Evolutionary conservation across 2,329 filamentous ascomycete genomes (phyloP).

Genomic region (Bipolaris bicolor): DNA sequence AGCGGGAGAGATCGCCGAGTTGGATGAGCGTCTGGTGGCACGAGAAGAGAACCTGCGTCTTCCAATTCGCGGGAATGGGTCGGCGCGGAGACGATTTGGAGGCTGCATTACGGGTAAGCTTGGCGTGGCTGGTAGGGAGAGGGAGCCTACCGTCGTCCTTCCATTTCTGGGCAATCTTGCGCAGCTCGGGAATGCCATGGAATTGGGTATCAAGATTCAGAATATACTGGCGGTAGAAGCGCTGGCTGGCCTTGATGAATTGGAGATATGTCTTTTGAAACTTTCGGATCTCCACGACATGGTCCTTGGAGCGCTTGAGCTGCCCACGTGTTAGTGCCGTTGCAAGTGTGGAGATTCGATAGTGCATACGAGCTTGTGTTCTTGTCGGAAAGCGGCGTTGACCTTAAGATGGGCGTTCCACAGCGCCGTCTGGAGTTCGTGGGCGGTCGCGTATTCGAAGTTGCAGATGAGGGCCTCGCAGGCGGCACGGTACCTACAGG

Average conservation of each 20-base stretch:
- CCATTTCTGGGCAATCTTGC: slow-evolving; percentile 59
- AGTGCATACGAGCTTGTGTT: slow-evolving; percentile 42
- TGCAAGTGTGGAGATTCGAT: neutral
- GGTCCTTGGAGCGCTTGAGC: slow-evolving; percentile 60
- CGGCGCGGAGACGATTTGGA: slow-evolving; percentile 37
- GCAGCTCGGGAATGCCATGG: slow-evolving; percentile 63
- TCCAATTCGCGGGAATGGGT: slow-evolving; percentile 57
- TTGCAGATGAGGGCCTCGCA: slow-evolving; percentile 77
- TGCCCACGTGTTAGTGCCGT: slow-evolving; percentile 22
- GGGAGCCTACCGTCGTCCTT: slow-evolving; percentile 43
- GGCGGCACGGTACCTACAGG: slow-evolving; percentile 68
- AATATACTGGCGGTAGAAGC: slow-evolving; percentile 87
- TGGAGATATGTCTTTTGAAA: slow-evolving; percentile 79
- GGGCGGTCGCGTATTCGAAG: slow-evolving; percentile 67
- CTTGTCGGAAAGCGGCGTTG: slow-evolving; percentile 77
- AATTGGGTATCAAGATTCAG: slow-evolving; percentile 71
- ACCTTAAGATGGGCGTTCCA: slow-evolving; percentile 82
- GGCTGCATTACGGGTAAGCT: slow-evolving; percentile 49
- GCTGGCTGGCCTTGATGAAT: slow-evolving; percentile 86
- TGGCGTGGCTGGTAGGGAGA: neutral
- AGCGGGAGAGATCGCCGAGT: slow-evolving; percentile 88
- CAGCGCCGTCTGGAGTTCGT: slow-evolving; percentile 71
- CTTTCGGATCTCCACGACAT: slow-evolving; percentile 71
- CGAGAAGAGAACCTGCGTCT: slow-evolving; percentile 68
- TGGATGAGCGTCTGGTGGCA: slow-evolving; percentile 85